These are phyloP conservation scores for Auricularia sp. DNA, from an alignment of 768 basidiomycete species.

Conservation along the genomic window DNA sequence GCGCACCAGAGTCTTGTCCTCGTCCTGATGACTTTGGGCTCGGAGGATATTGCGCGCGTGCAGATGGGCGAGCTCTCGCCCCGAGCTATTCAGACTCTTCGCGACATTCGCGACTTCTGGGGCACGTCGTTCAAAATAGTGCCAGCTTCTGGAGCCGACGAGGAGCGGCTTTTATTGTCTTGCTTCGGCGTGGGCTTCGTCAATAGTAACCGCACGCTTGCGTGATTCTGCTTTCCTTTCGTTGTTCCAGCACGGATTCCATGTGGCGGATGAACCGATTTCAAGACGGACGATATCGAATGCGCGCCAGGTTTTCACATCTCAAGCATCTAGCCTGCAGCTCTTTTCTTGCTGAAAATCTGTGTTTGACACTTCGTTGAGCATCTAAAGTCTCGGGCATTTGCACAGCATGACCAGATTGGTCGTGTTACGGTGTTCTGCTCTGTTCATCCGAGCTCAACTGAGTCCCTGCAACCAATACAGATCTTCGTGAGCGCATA, in stretches of 20 bases:
- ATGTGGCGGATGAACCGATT: background rate
- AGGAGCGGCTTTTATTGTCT: constrained; percentile 63
- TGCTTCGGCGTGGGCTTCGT: constrained; percentile 90
- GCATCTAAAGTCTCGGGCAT: too few species aligned
- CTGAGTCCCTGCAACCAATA: too few species aligned
- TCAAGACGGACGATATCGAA: background rate
- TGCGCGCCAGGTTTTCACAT: background rate
- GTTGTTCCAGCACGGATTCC: background rate
- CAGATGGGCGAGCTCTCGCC: constrained; percentile 74
- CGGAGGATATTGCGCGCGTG: constrained; percentile 90
- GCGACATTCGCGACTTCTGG: constrained; percentile 73
- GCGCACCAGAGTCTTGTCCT: constrained; percentile 81
- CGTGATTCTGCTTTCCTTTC: constrained; percentile 24
- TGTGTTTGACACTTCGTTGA: too few species aligned
- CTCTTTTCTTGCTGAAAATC: too few species aligned
- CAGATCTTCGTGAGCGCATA: too few species aligned
- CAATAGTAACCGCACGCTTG: constrained; percentile 74
- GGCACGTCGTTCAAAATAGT: constrained; percentile 90
- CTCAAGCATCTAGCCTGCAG: too few species aligned
- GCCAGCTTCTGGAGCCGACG: constrained; percentile 17
- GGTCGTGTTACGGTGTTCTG: too few species aligned
- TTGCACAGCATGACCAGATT: too few species aligned
- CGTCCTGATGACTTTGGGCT: constrained; percentile 90
- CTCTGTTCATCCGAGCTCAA: too few species aligned
- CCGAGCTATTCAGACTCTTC: constrained; percentile 82